Conservation (phyloP, 2,329 filamentous ascomycete genomes). For the Drechslera avenae region DNA sequence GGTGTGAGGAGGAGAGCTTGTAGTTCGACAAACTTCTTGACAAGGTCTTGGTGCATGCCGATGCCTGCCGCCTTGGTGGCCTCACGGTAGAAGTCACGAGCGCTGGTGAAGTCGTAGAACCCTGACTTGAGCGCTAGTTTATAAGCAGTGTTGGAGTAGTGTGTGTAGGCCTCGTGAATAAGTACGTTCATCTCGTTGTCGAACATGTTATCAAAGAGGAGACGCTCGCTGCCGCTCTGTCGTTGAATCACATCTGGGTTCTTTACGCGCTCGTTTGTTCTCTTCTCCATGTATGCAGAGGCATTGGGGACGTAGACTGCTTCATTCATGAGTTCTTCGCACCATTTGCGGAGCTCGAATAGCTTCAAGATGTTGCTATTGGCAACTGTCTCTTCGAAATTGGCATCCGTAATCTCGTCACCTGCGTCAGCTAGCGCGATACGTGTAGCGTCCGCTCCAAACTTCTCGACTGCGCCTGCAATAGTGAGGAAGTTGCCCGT, state of each 20-base stretch:
- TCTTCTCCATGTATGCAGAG: constrained; percentile 50
- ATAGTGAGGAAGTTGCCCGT: constrained; percentile 97
- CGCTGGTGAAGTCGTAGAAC: constrained; percentile 88
- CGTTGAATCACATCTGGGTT: constrained; percentile 68
- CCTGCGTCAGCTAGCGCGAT: constrained; percentile 93
- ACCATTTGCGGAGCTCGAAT: constrained; percentile 85
- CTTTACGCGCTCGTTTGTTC: constrained; percentile 52
- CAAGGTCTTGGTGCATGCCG: constrained; percentile 83
- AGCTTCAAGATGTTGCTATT: constrained; percentile 89
- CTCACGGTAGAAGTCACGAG: constrained; percentile 90
- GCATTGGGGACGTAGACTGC: constrained; percentile 51
- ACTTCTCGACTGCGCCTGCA: constrained; percentile 83
- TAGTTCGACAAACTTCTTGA: constrained; percentile 81
- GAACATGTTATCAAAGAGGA: constrained; percentile 87
- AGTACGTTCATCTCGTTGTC: constrained; percentile 89
- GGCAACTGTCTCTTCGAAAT: constrained; percentile 94
- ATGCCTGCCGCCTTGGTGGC: constrained; percentile 75
- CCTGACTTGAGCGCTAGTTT: constrained; percentile 58
- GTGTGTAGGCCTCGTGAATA: constrained; percentile 75
- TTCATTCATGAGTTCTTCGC: constrained; percentile 79
- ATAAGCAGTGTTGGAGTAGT: constrained; percentile 66
- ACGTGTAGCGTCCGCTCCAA: constrained; percentile 89
- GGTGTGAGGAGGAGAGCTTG: constrained; percentile 83
- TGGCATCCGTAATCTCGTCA: constrained; percentile 92
- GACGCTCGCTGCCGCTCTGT: constrained; percentile 65